phyloP scores from a whole-genome alignment of 2,329 filamentous ascomycete species.

The Aschersonia sp. region DNA sequence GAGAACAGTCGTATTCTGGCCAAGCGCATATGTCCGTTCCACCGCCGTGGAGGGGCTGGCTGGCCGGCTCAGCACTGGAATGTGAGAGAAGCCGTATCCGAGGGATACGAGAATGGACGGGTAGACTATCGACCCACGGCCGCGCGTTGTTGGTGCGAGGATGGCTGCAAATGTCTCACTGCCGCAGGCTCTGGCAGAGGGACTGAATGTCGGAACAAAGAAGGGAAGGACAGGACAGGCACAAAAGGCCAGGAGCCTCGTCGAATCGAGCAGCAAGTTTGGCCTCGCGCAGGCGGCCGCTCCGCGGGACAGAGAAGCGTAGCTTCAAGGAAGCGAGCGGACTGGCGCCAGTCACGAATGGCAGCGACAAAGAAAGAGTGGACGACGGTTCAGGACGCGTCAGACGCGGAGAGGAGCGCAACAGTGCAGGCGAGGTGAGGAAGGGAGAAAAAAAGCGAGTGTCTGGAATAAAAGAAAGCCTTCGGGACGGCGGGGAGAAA shows the following conservation, averaged over 20 bases:
- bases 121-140: constrained; percentile 9
- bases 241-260: constrained; percentile 14
- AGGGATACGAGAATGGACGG: constrained; percentile 12
- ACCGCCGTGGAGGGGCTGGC: constrained; percentile 2
- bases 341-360: too few relatives aligned
- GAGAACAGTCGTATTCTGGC: neutral
- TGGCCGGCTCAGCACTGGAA: constrained; percentile 11
- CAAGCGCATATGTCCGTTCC: constrained; percentile 6
- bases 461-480: neutral
- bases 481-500: neutral
- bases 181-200: neutral
- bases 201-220: neutral
- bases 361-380: too few relatives aligned
- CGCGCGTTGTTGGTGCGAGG: constrained; percentile 6
- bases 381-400: too few relatives aligned
- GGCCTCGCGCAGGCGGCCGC: too few relatives aligned
- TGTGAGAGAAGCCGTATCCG: constrained; percentile 10
- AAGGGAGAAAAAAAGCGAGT: neutral
- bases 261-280: too few relatives aligned
- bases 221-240: neutral
- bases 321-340: too few relatives aligned
- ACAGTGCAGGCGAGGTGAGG: neutral
- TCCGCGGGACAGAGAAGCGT: too few relatives aligned
- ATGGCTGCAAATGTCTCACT: constrained; percentile 5
- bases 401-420: neutral